A percentile compares a stretch with the other conserved stretches of the same genome.
Conservation (phyloP, 306 rosid species). For the Senna tora region DNA sequence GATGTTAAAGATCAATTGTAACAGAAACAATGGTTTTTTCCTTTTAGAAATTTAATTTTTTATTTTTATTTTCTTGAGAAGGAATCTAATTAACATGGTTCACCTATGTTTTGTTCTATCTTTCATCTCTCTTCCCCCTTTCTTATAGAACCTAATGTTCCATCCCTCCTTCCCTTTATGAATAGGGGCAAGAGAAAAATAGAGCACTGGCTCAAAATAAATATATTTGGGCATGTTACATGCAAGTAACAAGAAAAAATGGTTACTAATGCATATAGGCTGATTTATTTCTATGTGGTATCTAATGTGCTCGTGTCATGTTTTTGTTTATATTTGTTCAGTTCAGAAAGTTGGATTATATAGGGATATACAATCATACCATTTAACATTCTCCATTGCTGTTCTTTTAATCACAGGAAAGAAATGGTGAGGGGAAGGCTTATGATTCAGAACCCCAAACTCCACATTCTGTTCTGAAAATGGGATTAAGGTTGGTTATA, state of each 20-base stretch:
- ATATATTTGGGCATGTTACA: neutral
- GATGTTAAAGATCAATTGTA: conserved; percentile 20
- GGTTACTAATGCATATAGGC: neutral
- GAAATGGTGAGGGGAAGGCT: conserved; percentile 72
- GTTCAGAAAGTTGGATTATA: too few relatives aligned
- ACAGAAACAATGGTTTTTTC: neutral
- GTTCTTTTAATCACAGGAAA: conserved; percentile 63
- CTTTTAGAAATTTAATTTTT: conserved; percentile 1
- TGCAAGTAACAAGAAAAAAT: neutral
- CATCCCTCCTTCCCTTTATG: conserved; percentile 16
- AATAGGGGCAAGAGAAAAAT: neutral
- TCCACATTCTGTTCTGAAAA: conserved; percentile 80
- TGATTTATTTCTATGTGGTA: conserved; percentile 7
- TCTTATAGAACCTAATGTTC: conserved; percentile 24
- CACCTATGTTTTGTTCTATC: conserved; percentile 2
- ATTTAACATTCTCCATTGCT: conserved; percentile 25
- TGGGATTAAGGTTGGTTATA: conserved; percentile 79
- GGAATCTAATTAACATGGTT: conserved; percentile 20
- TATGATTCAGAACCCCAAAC: conserved; percentile 94
- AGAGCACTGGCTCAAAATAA: neutral
- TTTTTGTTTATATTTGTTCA: neutral
- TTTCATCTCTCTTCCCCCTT: conserved; percentile 8
- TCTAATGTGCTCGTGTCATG: neutral
- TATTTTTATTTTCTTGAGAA: conserved; percentile 28
- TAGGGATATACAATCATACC: too few relatives aligned